Percentiles rank a stretch among this genome's conserved stretches.
Evolutionary conservation across 345 rosid genomes (phyloP).

Genomic region (Hypericum perforatum): DNA sequence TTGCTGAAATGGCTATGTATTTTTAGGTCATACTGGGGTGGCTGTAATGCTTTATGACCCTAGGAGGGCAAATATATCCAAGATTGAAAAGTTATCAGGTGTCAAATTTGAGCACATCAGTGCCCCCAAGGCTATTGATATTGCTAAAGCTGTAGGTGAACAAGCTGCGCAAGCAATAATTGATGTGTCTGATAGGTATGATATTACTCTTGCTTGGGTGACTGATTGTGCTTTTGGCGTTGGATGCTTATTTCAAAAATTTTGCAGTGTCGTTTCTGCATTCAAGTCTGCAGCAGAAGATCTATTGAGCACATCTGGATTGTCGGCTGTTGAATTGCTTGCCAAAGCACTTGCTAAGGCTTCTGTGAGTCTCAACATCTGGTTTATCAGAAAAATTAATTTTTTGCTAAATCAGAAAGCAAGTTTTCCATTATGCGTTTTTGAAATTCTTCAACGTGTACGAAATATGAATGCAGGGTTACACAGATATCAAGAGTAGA

Average conservation of each 20-base stretch:
- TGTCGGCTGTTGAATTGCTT: slow-evolving; percentile 73
- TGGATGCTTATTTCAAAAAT: neutral
- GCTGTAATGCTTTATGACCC: slow-evolving; percentile 96
- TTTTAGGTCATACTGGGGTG: slow-evolving; percentile 78
- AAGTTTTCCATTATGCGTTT: no score
- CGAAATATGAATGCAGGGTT: slow-evolving; percentile 47
- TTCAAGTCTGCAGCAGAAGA: slow-evolving; percentile 75
- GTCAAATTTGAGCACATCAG: slow-evolving; percentile 75
- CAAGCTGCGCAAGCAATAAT: slow-evolving; percentile 66
- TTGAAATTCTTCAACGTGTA: neutral
- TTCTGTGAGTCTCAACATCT: slow-evolving; percentile 40
- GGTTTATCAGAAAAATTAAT: no score
- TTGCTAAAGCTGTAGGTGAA: slow-evolving; percentile 72
- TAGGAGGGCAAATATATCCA: slow-evolving; percentile 58
- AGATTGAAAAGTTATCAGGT: slow-evolving; percentile 76
- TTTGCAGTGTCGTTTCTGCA: slow-evolving; percentile 81
- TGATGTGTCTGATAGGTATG: slow-evolving; percentile 84
- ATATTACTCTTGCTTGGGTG: neutral
- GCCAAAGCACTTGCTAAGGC: slow-evolving; percentile 93
- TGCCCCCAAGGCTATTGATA: slow-evolving; percentile 77
- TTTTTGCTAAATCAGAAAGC: no score
- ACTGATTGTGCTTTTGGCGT: no score
- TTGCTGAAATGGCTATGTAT: neutral
- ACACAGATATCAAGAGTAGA: slow-evolving; percentile 78
- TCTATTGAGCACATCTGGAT: slow-evolving; percentile 53